A percentile compares a stretch with the other conserved stretches of the same genome.
Conservation (phyloP, 2,329 filamentous ascomycete species). For the Verticillium albo-atrum region DNA sequence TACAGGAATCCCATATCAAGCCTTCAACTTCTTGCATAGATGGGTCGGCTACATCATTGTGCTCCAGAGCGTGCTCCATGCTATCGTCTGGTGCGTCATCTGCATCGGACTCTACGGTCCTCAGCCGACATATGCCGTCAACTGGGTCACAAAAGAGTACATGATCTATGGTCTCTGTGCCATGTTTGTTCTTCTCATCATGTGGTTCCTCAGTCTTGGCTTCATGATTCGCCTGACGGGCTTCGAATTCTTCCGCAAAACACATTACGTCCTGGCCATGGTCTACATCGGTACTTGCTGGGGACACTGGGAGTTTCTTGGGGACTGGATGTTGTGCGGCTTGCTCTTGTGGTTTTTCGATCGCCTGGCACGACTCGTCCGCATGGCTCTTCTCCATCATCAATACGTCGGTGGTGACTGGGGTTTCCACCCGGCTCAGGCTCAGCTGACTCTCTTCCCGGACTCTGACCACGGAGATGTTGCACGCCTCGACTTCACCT, state of each 20-base stretch:
- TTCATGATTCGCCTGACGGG: constrained; percentile 47
- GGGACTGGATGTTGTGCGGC: constrained; percentile 64
- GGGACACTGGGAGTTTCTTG: constrained; percentile 66
- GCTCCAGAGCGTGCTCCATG: constrained; percentile 63
- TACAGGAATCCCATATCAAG: constrained; percentile 70
- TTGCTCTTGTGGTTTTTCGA: constrained; percentile 63
- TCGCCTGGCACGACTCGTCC: constrained; percentile 51
- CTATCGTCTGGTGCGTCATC: constrained; percentile 65
- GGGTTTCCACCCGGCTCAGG: constrained; percentile 50
- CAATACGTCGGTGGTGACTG: constrained; percentile 40
- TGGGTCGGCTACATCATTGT: constrained; percentile 74
- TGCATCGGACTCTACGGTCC: constrained; percentile 66
- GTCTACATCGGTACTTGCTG: constrained; percentile 72
- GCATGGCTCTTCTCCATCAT: constrained; percentile 58
- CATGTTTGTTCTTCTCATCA: constrained; percentile 55
- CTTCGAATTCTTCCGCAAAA: constrained; percentile 73
- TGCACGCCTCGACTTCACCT: constrained; percentile 61
- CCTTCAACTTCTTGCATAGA: constrained; percentile 73
- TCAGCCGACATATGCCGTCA: constrained; percentile 53
- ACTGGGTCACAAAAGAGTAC: constrained; percentile 60
- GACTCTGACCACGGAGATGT: constrained; percentile 56
- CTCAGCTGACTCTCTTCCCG: constrained; percentile 45
- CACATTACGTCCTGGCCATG: constrained; percentile 68
- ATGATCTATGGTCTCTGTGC: constrained; percentile 71
- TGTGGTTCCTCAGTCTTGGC: constrained; percentile 52